Conservation (phyloP, 1,284 basidiomycete genomes). For the Apiotrichum domesticum region DNA sequence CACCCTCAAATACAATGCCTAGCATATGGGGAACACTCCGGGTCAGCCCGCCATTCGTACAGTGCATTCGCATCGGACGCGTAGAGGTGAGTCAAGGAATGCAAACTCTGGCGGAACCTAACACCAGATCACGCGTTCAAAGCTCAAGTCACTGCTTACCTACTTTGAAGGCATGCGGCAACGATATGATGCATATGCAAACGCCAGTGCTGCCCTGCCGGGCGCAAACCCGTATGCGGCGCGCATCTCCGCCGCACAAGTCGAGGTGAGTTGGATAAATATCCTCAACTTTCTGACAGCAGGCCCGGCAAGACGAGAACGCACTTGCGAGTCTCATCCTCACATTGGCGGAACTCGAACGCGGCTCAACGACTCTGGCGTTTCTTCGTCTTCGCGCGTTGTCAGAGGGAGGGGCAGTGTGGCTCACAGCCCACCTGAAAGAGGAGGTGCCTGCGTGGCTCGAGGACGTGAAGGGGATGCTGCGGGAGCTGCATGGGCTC, state of each 20-base stretch:
- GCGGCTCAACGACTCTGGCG: background rate
- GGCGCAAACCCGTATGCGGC: background rate
- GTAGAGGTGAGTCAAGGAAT: no score
- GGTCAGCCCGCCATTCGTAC: no score
- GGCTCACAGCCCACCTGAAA: background rate
- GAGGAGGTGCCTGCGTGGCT: background rate
- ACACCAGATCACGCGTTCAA: background rate
- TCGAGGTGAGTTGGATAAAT: background rate
- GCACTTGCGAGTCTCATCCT: background rate
- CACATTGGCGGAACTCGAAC: background rate
- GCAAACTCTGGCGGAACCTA: background rate
- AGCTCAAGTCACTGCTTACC: background rate
- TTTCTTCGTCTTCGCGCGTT: background rate
- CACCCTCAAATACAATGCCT: no score
- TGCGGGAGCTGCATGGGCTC: background rate
- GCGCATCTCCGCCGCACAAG: background rate
- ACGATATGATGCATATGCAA: background rate
- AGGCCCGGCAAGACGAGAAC: background rate
- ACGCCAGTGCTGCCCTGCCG: background rate
- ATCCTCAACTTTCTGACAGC: background rate
- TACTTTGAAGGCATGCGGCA: background rate
- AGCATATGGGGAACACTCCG: no score
- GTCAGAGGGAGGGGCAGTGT: background rate
- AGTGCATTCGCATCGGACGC: no score
- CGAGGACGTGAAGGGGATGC: background rate